Conservation (phyloP, 2,329 filamentous ascomycete species). For the Drechslerella dactyloides region DNA sequence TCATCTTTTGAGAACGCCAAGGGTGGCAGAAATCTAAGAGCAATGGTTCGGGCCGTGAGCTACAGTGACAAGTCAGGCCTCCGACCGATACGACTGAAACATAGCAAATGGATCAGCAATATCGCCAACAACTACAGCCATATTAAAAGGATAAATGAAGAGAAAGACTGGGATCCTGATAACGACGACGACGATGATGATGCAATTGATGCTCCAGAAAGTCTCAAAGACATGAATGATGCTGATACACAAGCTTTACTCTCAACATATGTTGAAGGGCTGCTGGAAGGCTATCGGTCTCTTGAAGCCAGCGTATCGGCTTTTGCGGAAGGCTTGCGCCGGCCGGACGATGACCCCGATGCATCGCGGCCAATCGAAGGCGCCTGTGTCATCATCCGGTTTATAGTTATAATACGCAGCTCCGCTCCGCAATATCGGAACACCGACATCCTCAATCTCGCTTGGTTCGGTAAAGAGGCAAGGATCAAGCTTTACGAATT, state of each 20-base stretch:
- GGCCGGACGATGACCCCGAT: constrained; percentile 13
- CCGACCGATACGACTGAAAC: constrained; percentile 22
- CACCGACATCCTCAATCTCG: constrained; percentile 22
- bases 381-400: constrained; percentile 30
- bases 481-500: constrained; percentile 20
- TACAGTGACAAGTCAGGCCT: constrained; percentile 44
- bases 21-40: constrained; percentile 44
- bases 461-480: constrained; percentile 38
- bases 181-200: constrained; percentile 47
- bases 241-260: constrained; percentile 32
- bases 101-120: constrained; percentile 34
- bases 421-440: constrained; percentile 25
- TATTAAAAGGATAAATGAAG: constrained; percentile 40
- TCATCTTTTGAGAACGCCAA: constrained; percentile 43
- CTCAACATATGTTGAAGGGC: constrained; percentile 40
- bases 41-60: constrained; percentile 45
- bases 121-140: constrained; percentile 35
- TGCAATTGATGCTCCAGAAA: constrained; percentile 38
- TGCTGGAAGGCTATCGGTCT: constrained; percentile 34
- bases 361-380: constrained; percentile 22
- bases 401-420: constrained; percentile 31
- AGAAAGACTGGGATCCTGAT: constrained; percentile 47
- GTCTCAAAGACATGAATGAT: constrained; percentile 43
- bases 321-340: constrained; percentile 27
- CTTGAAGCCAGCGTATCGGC: constrained; percentile 27